phyloP scores from a whole-genome alignment of 176 grass and related monocot genomes.

The maize (Zea mays) region DNA sequence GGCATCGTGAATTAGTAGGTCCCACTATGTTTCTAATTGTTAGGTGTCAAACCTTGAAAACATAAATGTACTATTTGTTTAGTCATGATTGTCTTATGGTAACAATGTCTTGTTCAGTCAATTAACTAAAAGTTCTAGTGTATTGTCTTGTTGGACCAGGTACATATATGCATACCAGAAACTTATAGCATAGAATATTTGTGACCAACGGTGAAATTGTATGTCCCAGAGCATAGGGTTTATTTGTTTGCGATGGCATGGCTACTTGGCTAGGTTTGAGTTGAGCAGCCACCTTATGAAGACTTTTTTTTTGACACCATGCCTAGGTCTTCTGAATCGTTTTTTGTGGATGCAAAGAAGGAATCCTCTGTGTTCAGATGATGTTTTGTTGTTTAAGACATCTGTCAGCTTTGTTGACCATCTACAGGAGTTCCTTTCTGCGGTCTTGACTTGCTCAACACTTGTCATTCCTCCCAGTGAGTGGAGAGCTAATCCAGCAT shows the following conservation, averaged over 20 bases:
- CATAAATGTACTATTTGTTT: background rate
- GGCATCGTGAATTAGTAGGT: background rate
- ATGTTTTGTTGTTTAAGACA: constrained; percentile 86
- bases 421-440: constrained; percentile 86
- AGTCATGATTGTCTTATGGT: background rate
- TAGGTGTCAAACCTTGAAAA: background rate
- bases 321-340: constrained; percentile 79
- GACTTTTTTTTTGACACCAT: constrained; percentile 46
- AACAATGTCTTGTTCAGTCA: background rate
- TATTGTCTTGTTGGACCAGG: background rate
- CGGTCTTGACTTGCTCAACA: constrained; percentile 66
- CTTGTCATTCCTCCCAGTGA: constrained; percentile 68
- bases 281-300: constrained; percentile 20
- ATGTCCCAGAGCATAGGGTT: background rate
- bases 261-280: constrained; percentile 6
- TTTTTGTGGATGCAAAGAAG: constrained; percentile 86
- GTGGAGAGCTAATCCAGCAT: constrained; percentile 70
- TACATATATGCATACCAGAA: constrained; percentile 7
- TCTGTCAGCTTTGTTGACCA: constrained; percentile 90
- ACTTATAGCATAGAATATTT: background rate
- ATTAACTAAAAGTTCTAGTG: background rate
- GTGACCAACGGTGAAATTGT: background rate
- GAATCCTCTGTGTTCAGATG: constrained; percentile 56
- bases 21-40: background rate
- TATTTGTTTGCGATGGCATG: constrained; percentile 11